These are phyloP conservation scores for Lecanicillium sp. DNA, from an alignment of 2,329 filamentous ascomycete genomes.

Conservation along the genomic window DNA sequence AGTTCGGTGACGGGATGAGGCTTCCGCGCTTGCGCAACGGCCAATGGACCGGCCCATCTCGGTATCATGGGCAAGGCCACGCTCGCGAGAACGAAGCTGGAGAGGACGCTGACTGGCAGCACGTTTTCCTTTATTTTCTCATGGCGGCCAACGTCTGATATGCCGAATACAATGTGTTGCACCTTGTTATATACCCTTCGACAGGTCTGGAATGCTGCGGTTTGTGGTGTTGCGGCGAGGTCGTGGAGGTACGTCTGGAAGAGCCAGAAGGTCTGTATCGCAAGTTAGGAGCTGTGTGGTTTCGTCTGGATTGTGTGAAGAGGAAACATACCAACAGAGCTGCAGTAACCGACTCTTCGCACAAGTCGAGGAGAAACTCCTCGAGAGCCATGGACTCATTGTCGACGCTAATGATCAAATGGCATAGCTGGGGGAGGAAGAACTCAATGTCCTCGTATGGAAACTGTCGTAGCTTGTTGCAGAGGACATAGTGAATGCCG, in stretches of 20 bases:
- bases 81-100: slow-evolving; percentile 71
- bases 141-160: slow-evolving; percentile 57
- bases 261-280: slow-evolving; percentile 80
- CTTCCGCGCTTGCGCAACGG: slow-evolving; percentile 73
- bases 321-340: slow-evolving; percentile 58
- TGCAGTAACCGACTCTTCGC: slow-evolving; percentile 79
- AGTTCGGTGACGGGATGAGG: slow-evolving; percentile 40
- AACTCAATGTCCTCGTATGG: slow-evolving; percentile 89
- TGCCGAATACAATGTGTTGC: slow-evolving; percentile 77
- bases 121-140: slow-evolving; percentile 78
- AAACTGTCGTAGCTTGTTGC: slow-evolving; percentile 81
- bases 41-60: slow-evolving; percentile 71
- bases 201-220: slow-evolving; percentile 72
- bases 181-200: slow-evolving; percentile 81
- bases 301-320: background rate
- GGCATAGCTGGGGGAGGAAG: slow-evolving; percentile 81
- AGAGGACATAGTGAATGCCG: slow-evolving; percentile 82
- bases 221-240: slow-evolving; percentile 65
- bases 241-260: slow-evolving; percentile 85
- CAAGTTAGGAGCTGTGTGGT: background rate
- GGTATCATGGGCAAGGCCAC: slow-evolving; percentile 67
- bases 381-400: slow-evolving; percentile 89
- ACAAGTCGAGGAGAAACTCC: slow-evolving; percentile 78
- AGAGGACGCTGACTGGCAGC: slow-evolving; percentile 70
- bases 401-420: slow-evolving; percentile 79